These are phyloP conservation scores for Podila epigama DNA, from an alignment of 192 early-diverging fungal species.

Conservation along the genomic window DNA sequence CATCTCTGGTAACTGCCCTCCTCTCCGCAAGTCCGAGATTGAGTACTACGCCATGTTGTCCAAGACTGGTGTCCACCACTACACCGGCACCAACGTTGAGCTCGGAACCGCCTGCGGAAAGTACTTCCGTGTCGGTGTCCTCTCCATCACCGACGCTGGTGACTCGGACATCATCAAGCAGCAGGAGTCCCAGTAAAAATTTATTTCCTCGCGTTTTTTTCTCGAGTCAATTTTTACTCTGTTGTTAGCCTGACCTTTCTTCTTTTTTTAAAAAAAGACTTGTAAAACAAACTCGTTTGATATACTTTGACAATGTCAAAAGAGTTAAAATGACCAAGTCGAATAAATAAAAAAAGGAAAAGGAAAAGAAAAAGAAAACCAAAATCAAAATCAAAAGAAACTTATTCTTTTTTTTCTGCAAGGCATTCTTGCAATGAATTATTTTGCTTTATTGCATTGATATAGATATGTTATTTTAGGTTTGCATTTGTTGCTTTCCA, in stretches of 20 bases:
- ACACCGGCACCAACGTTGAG: constrained; percentile 98
- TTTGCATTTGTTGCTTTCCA: no score
- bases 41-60: constrained; percentile 99
- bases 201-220: background rate
- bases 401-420: background rate
- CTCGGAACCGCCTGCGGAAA: constrained; percentile 99
- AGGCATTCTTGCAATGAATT: background rate
- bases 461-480: no score
- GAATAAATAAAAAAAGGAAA: no score
- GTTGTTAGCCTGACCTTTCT: no score
- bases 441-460: no score
- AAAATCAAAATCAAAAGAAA: background rate
- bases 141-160: constrained; percentile 98
- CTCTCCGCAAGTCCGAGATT: constrained; percentile 99
- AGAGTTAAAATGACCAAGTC: no score
- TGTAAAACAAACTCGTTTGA: background rate
- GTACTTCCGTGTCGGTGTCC: constrained; percentile 92
- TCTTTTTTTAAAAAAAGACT: background rate
- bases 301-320: no score
- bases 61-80: constrained; percentile 99
- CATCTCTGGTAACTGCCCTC: constrained; percentile 99
- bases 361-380: no score
- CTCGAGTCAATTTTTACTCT: no score
- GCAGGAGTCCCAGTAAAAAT: constrained; percentile 22
- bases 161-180: constrained; percentile 74